These are phyloP conservation scores for Pyricularia pennisetigena DNA, from an alignment of 2,329 filamentous ascomycete genomes.

Conservation along the genomic window DNA sequence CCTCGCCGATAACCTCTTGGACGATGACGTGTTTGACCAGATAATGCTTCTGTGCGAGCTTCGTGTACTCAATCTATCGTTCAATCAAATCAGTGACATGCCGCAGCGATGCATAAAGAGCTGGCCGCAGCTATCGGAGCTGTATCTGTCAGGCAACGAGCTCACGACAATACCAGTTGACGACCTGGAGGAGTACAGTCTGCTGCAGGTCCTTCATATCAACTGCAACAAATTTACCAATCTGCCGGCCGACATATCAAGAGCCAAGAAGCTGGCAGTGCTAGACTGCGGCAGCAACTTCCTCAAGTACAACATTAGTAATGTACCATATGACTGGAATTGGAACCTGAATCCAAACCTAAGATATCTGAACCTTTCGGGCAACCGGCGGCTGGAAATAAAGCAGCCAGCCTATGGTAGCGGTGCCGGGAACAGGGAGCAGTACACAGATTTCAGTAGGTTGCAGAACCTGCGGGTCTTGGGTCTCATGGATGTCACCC, in stretches of 20 bases:
- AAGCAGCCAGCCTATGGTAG: constrained; percentile 50
- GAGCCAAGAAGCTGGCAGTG: constrained; percentile 83
- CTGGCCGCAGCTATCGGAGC: constrained; percentile 82
- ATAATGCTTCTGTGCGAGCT: constrained; percentile 74
- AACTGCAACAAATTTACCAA: constrained; percentile 98
- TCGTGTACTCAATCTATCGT: constrained; percentile 83
- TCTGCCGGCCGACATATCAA: constrained; percentile 86
- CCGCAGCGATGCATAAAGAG: constrained; percentile 78
- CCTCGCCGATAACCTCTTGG: constrained; percentile 85
- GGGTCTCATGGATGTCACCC: constrained; percentile 94
- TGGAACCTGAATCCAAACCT: constrained; percentile 98
- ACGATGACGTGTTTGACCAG: constrained; percentile 93
- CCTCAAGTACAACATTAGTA: constrained; percentile 97
- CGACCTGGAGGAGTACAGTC: constrained; percentile 82
- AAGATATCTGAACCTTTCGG: constrained; percentile 90
- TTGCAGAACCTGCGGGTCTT: constrained; percentile 76
- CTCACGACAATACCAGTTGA: constrained; percentile 85
- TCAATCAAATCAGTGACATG: constrained; percentile 89
- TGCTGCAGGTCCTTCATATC: constrained; percentile 83
- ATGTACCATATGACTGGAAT: constrained; percentile 99
- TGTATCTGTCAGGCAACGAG: constrained; percentile 93
- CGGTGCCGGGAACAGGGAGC: constrained; percentile 51
- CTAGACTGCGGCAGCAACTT: constrained; percentile 92
- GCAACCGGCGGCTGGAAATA: constrained; percentile 94
- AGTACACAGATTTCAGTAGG: constrained; percentile 80